Evolutionary conservation across 2,329 filamentous ascomycete species (phyloP).

Genomic region (Cladosporium austrohemisphaericum): DNA sequence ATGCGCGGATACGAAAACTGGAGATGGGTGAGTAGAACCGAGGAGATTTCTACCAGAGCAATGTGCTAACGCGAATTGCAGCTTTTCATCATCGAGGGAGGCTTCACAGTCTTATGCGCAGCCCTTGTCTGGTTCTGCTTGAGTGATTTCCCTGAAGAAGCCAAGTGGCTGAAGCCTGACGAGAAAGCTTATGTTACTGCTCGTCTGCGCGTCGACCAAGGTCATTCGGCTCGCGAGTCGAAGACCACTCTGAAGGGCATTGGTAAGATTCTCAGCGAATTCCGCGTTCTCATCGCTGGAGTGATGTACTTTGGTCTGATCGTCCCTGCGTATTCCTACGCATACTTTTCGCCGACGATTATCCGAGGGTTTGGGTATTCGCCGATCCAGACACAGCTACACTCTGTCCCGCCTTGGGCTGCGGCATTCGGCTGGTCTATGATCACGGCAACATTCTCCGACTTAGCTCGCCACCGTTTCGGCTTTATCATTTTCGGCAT

Average conservation of each 20-base stretch:
- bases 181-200: constrained; percentile 46
- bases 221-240: constrained; percentile 43
- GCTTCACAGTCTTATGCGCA: constrained; percentile 41
- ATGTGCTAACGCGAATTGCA: not conserved
- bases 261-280: constrained; percentile 46
- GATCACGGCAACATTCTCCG: constrained; percentile 67
- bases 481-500: constrained; percentile 68
- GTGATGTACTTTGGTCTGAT: constrained; percentile 52
- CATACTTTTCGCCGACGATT: constrained; percentile 48
- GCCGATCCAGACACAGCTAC: constrained; percentile 52
- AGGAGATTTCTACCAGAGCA: too few relatives aligned
- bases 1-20: constrained; percentile 66
- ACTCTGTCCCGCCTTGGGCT: constrained; percentile 59
- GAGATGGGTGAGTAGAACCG: constrained; percentile 56
- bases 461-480: constrained; percentile 69
- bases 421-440: constrained; percentile 77
- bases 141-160: constrained; percentile 49
- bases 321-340: constrained; percentile 41
- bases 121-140: constrained; percentile 44
- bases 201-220: constrained; percentile 47
- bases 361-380: constrained; percentile 50
- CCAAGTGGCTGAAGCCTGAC: constrained; percentile 45
- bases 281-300: constrained; percentile 47
- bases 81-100: constrained; percentile 69
- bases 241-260: constrained; percentile 43